Base-by-base conservation (phyloP, 2,329 filamentous ascomycete species). In the Arthrobotrys pseudoclavata region DNA sequence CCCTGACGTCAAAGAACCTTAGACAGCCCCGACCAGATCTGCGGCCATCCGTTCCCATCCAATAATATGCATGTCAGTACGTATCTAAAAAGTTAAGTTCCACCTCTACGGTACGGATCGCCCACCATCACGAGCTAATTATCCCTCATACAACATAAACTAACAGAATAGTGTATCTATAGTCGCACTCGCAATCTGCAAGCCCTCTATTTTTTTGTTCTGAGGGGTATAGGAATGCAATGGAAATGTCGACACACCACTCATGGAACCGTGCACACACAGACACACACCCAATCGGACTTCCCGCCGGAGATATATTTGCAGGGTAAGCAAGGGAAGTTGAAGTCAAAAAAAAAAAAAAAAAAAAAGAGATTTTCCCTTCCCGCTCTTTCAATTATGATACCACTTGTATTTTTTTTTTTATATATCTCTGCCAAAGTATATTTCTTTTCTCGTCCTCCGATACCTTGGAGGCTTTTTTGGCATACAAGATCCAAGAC, bases 261-360 rank as follows among this genome's bases (percentile, higher is more conserved):
- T 6, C 40, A 42, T 42, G 13, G 13, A 22, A 20, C n/a, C 45
- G 10, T 24, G 24, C 9, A 48, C 45, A 48, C 20, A 29, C 29
- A 29, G 4, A 29, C 7, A 29, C 29, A 29, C 29, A 29, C 29
- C 29, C 20, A 29, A 34, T 24, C 66, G 52, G 66, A 13, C 37
- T 24, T 24, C 47, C 47, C 47, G n/a, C 53, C 69, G 69, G 69
- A 74, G 53, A 74, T 74, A 72, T 72, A 61, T 68, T 50, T 68
- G 62, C 62, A 67, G 24, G 15, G 9, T 15, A 69, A 34, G n/a
- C 13, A 50, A 12, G 42, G 15, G 10, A 45, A 12, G 4, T 7
- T 18, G 1, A 45, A 7, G 7, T 6, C 2, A 45, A 20, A 45
- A 45, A n/a, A 20, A 18, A 20, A 45, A 45, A 64, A 18, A 55